Percentiles rank a stretch among this genome's conserved stretches.
phyloP scores from a whole-genome alignment of 2,329 filamentous ascomycete genomes.

The Stagonosporopsis tanaceti region DNA sequence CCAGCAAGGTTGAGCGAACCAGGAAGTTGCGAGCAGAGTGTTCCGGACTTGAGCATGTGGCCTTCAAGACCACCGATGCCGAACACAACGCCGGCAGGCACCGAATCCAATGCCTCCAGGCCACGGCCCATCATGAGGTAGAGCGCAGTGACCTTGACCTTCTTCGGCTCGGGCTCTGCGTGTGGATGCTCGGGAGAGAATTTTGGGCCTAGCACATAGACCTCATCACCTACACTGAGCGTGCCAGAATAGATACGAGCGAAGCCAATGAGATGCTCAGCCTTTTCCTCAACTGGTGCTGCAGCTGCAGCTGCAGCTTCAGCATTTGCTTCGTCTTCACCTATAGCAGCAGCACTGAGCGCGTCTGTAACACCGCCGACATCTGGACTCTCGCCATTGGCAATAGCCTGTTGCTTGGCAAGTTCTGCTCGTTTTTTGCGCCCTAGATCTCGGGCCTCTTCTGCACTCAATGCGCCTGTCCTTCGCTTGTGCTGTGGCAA shows the following conservation, averaged over 20 bases:
- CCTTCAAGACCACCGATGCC: conserved; percentile 93
- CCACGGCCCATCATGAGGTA: conserved; percentile 97
- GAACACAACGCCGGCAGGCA: conserved; percentile 94
- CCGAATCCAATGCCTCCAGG: conserved; percentile 80
- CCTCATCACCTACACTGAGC: conserved; percentile 83
- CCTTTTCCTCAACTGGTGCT: conserved; percentile 69
- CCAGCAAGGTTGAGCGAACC: conserved; percentile 92
- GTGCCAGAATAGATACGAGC: conserved; percentile 92
- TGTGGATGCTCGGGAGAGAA: conserved; percentile 84
- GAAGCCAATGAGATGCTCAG: conserved; percentile 92
- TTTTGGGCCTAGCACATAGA: conserved; percentile 93
- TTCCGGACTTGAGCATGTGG: conserved; percentile 94
- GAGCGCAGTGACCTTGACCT: conserved; percentile 83
- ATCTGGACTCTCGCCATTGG: conserved; percentile 52
- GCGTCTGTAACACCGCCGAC: conserved; percentile 65
- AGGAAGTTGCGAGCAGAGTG: conserved; percentile 84
- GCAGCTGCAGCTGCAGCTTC: conserved; percentile 30
- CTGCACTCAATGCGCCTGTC: conserved; percentile 74
- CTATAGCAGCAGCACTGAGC: conserved; percentile 66
- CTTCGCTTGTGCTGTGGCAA: conserved; percentile 84
- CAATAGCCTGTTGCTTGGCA: conserved; percentile 75
- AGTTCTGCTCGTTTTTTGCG: conserved; percentile 90
- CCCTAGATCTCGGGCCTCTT: conserved; percentile 88
- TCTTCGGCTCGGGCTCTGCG: conserved; percentile 75
- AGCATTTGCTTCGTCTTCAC: conserved; percentile 48